Evolutionary conservation across 192 early-diverging fungal genomes (phyloP).

Genomic region (Diversispora epigaea): DNA sequence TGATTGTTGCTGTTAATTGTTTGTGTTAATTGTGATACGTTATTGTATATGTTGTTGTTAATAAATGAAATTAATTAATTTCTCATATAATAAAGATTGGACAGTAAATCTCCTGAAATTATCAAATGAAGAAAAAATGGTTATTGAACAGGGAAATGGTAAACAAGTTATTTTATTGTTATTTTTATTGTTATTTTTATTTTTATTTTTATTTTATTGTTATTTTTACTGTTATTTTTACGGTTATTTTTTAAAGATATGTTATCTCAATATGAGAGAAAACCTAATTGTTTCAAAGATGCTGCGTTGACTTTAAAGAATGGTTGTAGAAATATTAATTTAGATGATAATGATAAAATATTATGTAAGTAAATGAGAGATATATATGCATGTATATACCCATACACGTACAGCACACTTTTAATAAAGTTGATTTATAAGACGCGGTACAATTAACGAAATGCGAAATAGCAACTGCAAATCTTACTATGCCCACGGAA

Average conservation of each 20-base stretch:
- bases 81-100: slow-evolving; percentile 12
- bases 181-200: background rate
- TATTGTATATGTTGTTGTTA: background rate
- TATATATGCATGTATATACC: too few species aligned
- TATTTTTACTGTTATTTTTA: background rate
- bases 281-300: slow-evolving; percentile 39
- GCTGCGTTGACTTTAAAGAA: slow-evolving; percentile 35
- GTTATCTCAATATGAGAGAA: slow-evolving; percentile 35
- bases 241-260: background rate
- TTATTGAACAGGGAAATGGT: slow-evolving; percentile 26
- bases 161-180: background rate
- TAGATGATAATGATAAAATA: slow-evolving; percentile 40
- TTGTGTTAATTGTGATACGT: background rate
- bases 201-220: background rate
- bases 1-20: background rate
- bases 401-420: background rate
- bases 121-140: slow-evolving; percentile 25
- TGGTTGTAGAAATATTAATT: slow-evolving; percentile 40
- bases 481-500: slow-evolving; percentile 39
- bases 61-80: background rate
- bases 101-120: slow-evolving; percentile 17
- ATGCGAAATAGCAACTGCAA: slow-evolving; percentile 44
- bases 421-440: slow-evolving; percentile 16
- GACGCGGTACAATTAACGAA: slow-evolving; percentile 40
- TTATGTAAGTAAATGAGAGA: slow-evolving; percentile 33